Base-by-base conservation (phyloP, 2,329 filamentous ascomycete genomes). In the Penicillium sp. region DNA sequence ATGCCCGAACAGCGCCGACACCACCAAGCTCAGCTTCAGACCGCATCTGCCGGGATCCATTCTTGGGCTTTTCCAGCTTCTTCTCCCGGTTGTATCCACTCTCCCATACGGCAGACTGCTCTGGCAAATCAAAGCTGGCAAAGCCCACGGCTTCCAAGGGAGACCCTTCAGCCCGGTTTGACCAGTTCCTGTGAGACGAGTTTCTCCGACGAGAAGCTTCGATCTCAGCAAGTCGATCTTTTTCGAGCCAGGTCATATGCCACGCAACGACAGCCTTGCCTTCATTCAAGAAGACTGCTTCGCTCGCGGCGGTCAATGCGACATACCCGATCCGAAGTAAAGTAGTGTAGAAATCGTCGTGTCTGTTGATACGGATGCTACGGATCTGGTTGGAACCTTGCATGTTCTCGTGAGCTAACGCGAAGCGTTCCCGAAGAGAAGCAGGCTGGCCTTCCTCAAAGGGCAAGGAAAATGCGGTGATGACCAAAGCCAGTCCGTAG, bases 301-400 rank as follows among this genome's bases (percentile, higher is more conserved):
- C 91, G 61, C 89, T 95, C 0, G 93, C 93, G 69, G 95, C 92
- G 0, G 89, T 95, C 53, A 97, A 82, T 10, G 92, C 84, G 9
- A 84, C 85, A 64, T 96, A 96, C 0, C 93, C 93, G 31, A 89
- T 82, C 52, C 91, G 85, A 3, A 97, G 78, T 4, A 97, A 76
- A 0, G 89, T 88, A 0, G 90, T 95, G 67, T 97, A 98, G 65
- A 97, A 96, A 66, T 98, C 93, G 77, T 97, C 95, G 47, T 89
- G 84, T 75, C 87, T 84, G 38, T 85, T 88, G 47, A 97, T 81
- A 10, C 85, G 82, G 32, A 96, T 82, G 33, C 87, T 85, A 1
- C 87, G 87, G 20, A 96, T 78, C 10, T 93, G 90, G 3, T 92
- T 82, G 51, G 93, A 93, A 2, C 91, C 91, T 70, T 96, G 91